Base-by-base conservation (phyloP, 768 basidiomycete genomes). In the Amanita thiersii region DNA sequence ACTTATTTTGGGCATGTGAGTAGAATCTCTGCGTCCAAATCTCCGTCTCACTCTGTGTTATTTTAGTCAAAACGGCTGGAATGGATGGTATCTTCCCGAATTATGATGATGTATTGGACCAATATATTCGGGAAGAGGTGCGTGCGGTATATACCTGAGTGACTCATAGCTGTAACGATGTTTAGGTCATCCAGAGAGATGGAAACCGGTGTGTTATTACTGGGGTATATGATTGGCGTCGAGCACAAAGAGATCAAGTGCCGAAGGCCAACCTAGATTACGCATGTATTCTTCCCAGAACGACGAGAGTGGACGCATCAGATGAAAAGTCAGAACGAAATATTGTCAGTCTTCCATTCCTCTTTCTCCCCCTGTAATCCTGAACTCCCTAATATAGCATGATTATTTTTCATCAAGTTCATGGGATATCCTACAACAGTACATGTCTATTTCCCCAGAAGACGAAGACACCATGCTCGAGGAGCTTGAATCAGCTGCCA, bases 241-340 rank as follows among this genome's bases (percentile, higher is more conserved):
- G 41, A 23, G 41, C 41, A 11, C 32, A 20, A 7, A 28, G 41
- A 24, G 30, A 43, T 28, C 41, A 43, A 29, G 41, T 43, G 15
- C 41, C 41, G 18, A 43, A 43, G 20, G 41, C 41, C 4, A 43
- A 33, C n/a, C 21, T 43, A 3, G 41, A 43, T 20, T 43, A 43
- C 37, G 41, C 41, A 1, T 43, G 41, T 34, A 43, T 43, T 12
- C 34, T 43, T 5, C 41, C 41, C 11, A 43, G 41, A 23, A 43
- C 41, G 3, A 31, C 41, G 12, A 43, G 41, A 33, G 10, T 6
- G 4, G 41, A 36, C 5, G 8, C 9, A 11, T 19, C 14, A 6
- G 11, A 17, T 24, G 41, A 43, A n/a, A 25, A 35, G 15, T 26
- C 32, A 20, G 19, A 35, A 28, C 41, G 25, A 8, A 43, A 4